Base-by-base conservation (phyloP, 75 land plant species). In the Adiantum capillusveneris region DNA sequence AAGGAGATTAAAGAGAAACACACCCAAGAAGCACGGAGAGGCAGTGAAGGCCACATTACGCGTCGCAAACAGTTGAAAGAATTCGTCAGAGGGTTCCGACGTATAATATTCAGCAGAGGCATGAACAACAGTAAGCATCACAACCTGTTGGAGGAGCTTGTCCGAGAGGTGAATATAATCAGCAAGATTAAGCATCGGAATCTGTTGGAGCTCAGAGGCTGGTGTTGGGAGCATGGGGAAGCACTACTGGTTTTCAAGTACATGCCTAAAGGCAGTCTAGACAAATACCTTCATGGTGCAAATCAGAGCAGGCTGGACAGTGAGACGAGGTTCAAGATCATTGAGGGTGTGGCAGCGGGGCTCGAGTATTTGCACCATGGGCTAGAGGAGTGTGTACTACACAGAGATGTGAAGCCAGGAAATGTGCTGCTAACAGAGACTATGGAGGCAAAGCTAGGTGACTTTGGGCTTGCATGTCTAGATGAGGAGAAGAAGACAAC, bases 401-500 rank as follows among this genome's bases (percentile, higher is more conserved):
- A 75, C 64, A 25, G 78, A 21, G 78, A 75, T 46, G 59, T 75
- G 54, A 75, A 75, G 45, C 64, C 78, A 0, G 61, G 53, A 58
- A 75, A 75, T 19, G 73, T 75, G 16, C 54, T 75, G 41, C 41
- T 74, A n/a, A 64, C 56, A 17, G 24, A 44, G 2, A 59, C 67
- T 51, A 64, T 65, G 45, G 65, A 39, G 44, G 76, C 67, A 11
- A 41, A 55, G 53, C 56, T 80, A 24, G 68, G 75, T 1, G 82
- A 80, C 55, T 80, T 65, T 52, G 78, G 78, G 20, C 72, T 80
- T 18, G 75, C 79, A 1, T 58, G 72, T 29, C 61, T 75, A 9
- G 29, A 57, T 60, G 44, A 0, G 59, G 72, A 54, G 22, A 55
- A 53, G 14, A 55, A 56, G 44, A 80, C 71, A 55, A 80, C 69